A percentile compares a stretch with the other conserved stretches of the same genome.
Conservation (phyloP, 2,329 filamentous ascomycete genomes). For the Aspergillus viridinutans region DNA sequence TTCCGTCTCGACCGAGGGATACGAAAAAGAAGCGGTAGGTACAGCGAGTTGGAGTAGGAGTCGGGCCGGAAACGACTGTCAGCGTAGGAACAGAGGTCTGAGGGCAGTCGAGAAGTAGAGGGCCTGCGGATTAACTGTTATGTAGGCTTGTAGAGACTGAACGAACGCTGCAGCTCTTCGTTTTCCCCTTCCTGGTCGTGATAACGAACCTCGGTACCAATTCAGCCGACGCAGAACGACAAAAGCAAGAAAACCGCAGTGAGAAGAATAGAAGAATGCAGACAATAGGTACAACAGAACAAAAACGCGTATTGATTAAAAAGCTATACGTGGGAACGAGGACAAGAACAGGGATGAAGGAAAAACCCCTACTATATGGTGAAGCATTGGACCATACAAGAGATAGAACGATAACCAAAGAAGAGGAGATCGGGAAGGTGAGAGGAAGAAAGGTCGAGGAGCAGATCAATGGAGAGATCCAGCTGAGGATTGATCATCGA, state of each 20-base stretch:
- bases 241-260: conserved; percentile 6
- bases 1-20: conserved; percentile 7
- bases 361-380: background rate
- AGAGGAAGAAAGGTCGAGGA: conserved; percentile 8
- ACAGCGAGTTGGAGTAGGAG: background rate
- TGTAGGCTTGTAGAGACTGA: background rate
- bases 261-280: conserved; percentile 17
- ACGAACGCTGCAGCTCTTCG: background rate
- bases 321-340: background rate
- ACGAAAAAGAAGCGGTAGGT: conserved; percentile 1
- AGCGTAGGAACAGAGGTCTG: background rate
- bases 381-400: background rate
- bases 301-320: conserved; percentile 1
- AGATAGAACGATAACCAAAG: background rate
- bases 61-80: conserved; percentile 9
- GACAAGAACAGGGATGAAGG: background rate
- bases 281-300: conserved; percentile 9
- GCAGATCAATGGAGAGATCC: conserved; percentile 18
- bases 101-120: conserved; percentile 1
- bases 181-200: background rate
- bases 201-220: background rate
- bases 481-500: background rate
- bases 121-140: background rate
- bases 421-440: background rate
- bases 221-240: conserved; percentile 2